Percentiles rank a stretch among this genome's conserved stretches.
These are phyloP conservation scores for Cyclocybe cylindracea DNA, from an alignment of 768 basidiomycete genomes.

Conservation along the genomic window DNA sequence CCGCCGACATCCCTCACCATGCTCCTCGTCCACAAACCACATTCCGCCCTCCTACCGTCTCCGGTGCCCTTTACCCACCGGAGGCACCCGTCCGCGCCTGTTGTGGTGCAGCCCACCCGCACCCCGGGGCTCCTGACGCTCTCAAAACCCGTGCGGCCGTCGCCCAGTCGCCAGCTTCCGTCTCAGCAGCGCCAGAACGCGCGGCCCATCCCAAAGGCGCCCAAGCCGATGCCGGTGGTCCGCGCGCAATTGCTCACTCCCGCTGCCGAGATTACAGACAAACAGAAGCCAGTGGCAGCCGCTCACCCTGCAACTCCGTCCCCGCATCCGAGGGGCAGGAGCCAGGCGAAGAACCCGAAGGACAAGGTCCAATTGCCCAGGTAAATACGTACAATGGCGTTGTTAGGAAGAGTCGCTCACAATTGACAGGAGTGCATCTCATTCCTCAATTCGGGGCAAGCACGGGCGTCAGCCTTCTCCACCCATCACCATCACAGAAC, in stretches of 20 bases:
- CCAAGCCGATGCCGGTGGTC: constrained; percentile 24
- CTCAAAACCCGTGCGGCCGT: constrained; percentile 51
- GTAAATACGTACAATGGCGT: constrained; percentile 7
- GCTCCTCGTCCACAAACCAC: constrained; percentile 52
- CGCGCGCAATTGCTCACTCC: constrained; percentile 27
- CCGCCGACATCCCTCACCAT: constrained; percentile 30
- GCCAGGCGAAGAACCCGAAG: constrained; percentile 27
- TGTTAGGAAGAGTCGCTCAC: constrained; percentile 3
- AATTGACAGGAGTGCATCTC: constrained; percentile 45
- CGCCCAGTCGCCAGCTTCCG: constrained; percentile 24
- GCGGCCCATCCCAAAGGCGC: constrained; percentile 31
- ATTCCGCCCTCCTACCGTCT: constrained; percentile 29
- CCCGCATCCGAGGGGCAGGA: constrained; percentile 28
- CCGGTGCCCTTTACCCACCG: constrained; percentile 43
- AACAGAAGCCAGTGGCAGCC: constrained; percentile 21
- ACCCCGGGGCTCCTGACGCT: constrained; percentile 75
- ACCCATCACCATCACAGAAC: constrained; percentile 35
- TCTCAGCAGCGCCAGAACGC: constrained; percentile 24
- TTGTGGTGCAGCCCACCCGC: constrained; percentile 69
- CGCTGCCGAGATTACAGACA: constrained; percentile 23
- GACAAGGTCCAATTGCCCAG: constrained; percentile 28
- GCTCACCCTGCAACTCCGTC: constrained; percentile 31
- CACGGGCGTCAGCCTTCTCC: constrained; percentile 66
- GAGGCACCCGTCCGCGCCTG: constrained; percentile 68
- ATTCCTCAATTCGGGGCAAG: constrained; percentile 42